Percentiles rank a stretch among this genome's conserved stretches.
Evolutionary conservation across 176 grass and related monocot species (phyloP).

Genomic region (Aegilops tauschii): DNA sequence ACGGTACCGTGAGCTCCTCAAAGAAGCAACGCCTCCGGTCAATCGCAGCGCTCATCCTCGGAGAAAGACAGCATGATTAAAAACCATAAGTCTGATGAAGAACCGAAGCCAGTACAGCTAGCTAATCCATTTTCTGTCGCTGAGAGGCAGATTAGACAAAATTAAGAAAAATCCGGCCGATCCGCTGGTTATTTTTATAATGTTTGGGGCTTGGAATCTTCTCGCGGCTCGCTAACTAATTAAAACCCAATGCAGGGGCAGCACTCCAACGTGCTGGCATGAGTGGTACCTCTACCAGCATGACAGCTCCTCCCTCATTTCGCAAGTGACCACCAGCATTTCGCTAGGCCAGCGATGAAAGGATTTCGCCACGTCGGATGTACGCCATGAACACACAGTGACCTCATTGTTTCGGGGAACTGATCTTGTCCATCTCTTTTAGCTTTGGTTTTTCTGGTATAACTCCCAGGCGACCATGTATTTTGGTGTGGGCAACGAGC

Average conservation of each 20-base stretch:
- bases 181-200: not conserved
- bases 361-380: not conserved
- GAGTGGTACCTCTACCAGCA: conserved; percentile 44
- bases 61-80: conserved; percentile 1
- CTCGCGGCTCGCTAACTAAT: not conserved
- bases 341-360: not conserved
- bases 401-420: not conserved
- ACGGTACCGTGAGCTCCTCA: conserved; percentile 37
- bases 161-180: not conserved
- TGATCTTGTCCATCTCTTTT: not conserved
- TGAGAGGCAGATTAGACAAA: not conserved
- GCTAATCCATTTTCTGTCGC: not conserved
- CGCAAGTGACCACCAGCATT: conserved; percentile 13
- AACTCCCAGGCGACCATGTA: not conserved
- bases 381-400: not conserved
- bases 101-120: not conserved
- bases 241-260: not conserved
- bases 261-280: conserved; percentile 33
- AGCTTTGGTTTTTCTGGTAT: not conserved
- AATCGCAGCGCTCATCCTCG: conserved; percentile 25
- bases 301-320: conserved; percentile 34
- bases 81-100: not conserved
- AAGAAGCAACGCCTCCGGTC: conserved; percentile 39
- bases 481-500: not conserved
- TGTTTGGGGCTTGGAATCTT: not conserved